Conservation (phyloP, 2,329 filamentous ascomycete species). For the Paracoccidioides lutzii region DNA sequence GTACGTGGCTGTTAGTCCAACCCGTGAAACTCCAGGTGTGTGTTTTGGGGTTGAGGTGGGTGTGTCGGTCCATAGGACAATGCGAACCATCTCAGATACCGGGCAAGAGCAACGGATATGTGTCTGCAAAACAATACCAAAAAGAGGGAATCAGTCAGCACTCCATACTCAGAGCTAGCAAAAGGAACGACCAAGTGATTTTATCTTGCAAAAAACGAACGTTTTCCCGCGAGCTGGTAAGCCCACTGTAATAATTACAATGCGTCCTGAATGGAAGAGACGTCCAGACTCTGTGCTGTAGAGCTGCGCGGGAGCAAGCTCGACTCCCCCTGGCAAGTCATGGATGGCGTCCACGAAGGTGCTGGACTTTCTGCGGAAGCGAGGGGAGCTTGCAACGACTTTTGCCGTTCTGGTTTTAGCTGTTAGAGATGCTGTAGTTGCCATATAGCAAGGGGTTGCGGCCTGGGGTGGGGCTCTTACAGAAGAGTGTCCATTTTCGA, state of each 20-base stretch:
- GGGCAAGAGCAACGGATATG: conserved; percentile 86
- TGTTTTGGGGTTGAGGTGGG: no score
- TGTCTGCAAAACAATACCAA: conserved; percentile 42
- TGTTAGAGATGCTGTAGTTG: neutral
- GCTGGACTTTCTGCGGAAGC: conserved; percentile 82
- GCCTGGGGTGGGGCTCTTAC: conserved; percentile 20
- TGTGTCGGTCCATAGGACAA: neutral
- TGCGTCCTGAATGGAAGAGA: conserved; percentile 91
- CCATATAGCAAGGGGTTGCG: neutral
- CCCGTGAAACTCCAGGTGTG: neutral
- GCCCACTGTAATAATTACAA: conserved; percentile 94
- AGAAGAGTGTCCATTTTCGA: conserved; percentile 37
- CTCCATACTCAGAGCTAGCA: neutral
- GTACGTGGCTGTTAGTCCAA: conserved; percentile 12
- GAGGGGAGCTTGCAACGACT: conserved; percentile 77
- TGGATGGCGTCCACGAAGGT: conserved; percentile 97
- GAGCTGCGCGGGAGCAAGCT: conserved; percentile 87
- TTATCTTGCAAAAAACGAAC: conserved; percentile 34
- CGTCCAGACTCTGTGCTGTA: conserved; percentile 97
- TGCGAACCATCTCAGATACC: conserved; percentile 75
- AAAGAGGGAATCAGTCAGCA: conserved; percentile 1
- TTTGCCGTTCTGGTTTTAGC: conserved; percentile 59
- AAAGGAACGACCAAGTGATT: neutral
- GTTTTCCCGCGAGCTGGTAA: conserved; percentile 93
- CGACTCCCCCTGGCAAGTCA: conserved; percentile 68